These are phyloP conservation scores for Colletotrichum sublineola DNA, from an alignment of 2,329 filamentous ascomycete genomes.

Conservation along the genomic window DNA sequence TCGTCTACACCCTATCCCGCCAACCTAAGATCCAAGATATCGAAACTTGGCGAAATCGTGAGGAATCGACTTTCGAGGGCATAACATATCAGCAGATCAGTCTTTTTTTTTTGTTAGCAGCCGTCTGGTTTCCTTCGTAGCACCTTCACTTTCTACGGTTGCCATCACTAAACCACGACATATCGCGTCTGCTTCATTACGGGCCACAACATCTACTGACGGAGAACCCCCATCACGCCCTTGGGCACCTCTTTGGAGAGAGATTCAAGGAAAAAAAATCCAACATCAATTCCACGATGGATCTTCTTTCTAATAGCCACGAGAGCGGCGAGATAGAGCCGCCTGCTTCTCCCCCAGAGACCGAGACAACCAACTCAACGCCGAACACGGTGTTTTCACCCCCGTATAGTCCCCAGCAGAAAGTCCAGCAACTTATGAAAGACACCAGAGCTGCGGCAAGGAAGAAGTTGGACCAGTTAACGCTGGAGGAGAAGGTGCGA, in stretches of 20 bases:
- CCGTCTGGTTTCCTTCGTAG: background rate
- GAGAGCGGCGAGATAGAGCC: slow-evolving; percentile 51
- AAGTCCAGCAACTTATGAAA: slow-evolving; percentile 50
- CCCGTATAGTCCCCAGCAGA: slow-evolving; percentile 58
- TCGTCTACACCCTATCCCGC: slow-evolving; percentile 37
- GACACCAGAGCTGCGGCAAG: slow-evolving; percentile 58
- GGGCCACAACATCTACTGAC: background rate
- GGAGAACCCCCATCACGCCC: background rate
- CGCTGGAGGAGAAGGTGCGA: slow-evolving; percentile 69
- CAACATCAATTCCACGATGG: slow-evolving; percentile 17
- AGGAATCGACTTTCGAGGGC: background rate
- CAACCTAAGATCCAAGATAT: background rate
- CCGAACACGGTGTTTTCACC: slow-evolving; percentile 65
- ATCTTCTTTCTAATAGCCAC: background rate
- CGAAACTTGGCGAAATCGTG: background rate
- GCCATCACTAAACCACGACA: background rate
- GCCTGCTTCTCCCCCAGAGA: slow-evolving; percentile 27
- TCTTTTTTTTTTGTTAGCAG: slow-evolving; percentile 19
- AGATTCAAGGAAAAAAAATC: background rate
- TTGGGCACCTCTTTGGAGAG: too few relatives aligned
- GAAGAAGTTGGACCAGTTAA: slow-evolving; percentile 66
- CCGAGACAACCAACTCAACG: slow-evolving; percentile 56
- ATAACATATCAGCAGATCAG: background rate
- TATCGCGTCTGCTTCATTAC: background rate
- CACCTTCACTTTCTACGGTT: background rate